Evolutionary conservation across 345 rosid genomes (phyloP), one percentile per base, ranked within the genome.

Genomic region (Hibiscus syriacus): DNA sequence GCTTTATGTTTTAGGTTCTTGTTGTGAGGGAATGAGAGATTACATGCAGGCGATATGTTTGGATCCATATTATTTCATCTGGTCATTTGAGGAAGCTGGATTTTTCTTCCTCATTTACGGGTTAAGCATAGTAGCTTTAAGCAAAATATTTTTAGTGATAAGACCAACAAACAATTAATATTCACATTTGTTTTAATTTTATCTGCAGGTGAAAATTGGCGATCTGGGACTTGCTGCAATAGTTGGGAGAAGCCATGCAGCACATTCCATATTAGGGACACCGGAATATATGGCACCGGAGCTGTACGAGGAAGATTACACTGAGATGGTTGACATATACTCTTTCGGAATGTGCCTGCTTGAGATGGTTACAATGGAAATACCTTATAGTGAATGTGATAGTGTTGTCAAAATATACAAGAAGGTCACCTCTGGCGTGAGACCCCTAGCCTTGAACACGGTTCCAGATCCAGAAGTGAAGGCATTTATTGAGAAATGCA

Each of bases 271-370:
- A 69, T 54, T 87, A 19, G 92, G 89, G 56, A 87, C 89, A 30
- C 87, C 89, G 19, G 92, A 87, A 73, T 87, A 68, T 32, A 87
- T 85, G 92, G 89, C 89, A 61, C 92, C 89, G 1, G 92, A 85
- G 80, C 78, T 87, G 48, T 85, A 80, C 2, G 92, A 85, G 66
- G 92, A 87, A 77, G 87, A 87, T 71, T 87, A 87, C 83, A 85
- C 92, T 0, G 89, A 87, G 77, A 72, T 76, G 76, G 87, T 87
- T 55, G 89, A 87, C 72, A 80, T 87, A 36, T 87, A 85, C 78
- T 85, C 89, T 2, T 85, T 85, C 20, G 92, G 87, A 5, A 70
- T 87, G 87, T 84, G 89, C 74, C 52, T 87, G 77, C 87, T 87
- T 22, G 89, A 85, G 79, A 85, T 87, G 87, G 81, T 79, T 34